Base-by-base conservation (phyloP, 108 stramenopile species). In the Nannochloropsis salina region DNA sequence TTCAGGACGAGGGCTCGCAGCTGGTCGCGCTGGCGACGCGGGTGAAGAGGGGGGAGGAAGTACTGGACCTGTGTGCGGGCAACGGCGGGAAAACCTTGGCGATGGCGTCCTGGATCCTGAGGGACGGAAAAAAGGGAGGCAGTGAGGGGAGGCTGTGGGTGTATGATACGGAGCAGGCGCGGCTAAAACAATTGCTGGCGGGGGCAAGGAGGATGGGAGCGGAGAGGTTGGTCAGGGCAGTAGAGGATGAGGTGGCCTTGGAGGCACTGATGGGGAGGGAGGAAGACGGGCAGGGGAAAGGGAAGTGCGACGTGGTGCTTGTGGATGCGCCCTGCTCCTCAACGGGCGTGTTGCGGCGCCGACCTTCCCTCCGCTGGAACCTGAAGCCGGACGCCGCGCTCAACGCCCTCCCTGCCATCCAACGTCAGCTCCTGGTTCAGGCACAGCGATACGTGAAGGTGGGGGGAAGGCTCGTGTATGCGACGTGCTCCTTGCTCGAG, bases 1-100 rank as follows among this genome's bases (percentile, higher is more conserved):
- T 81, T 1, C 80, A 81, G 80, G 80, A 81, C 80, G 80, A 81
- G 21, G 80, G 80, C 12, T 81, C 80, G 22, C 80, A 81, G 80
- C 80, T 81, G 80, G 22, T 81, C n/a, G 80, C 80, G 21, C 21
- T 81, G 21, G 80, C 80, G 18, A 31, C 80, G 22, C 20, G 80
- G 80, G 21, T 81, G 80, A 31, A 81, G 80, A 22, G 80, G 21
- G 80, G 80, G 21, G 80, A 20, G 21, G 9, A 31, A 9, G 80
- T 81, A 1, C 80, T 81, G 80, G 80, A 81, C 21, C 9, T 22
- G 20, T 81, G 80, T 31, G 80, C 80, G 21, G 80, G 80, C n/a
- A 81, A 81, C 21, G 80, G 80, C 9, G 80, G 80, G 9, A 81
- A 81, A 21, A 81, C n/a, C 80, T 22, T 20, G 80, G 80, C 80